These are phyloP conservation scores for Cicer cuneatum DNA, from an alignment of 306 rosid genomes.

Conservation along the genomic window DNA sequence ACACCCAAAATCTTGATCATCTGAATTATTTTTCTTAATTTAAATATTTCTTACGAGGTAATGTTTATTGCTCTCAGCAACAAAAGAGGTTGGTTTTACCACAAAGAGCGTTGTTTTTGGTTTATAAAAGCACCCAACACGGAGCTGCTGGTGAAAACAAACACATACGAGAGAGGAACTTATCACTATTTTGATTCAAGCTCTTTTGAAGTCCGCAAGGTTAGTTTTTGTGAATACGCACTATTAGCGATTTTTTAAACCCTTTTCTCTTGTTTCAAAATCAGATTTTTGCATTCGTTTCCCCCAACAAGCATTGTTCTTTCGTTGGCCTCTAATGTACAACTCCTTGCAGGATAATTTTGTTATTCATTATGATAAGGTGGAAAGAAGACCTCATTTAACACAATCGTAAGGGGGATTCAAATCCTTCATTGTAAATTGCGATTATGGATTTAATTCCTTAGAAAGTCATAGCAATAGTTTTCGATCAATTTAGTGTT, in stretches of 20 bases:
- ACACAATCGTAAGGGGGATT: slow-evolving; percentile 66
- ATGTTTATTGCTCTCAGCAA: slow-evolving; percentile 55
- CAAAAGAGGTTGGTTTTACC: slow-evolving; percentile 90
- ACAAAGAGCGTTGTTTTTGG: slow-evolving; percentile 84
- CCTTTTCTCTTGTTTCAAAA: not conserved
- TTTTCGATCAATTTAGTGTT: slow-evolving; percentile 41
- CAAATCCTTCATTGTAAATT: slow-evolving; percentile 56
- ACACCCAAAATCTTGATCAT: slow-evolving; percentile 8
- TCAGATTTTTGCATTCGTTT: not conserved
- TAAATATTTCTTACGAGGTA: slow-evolving; percentile 29
- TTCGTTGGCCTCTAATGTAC: slow-evolving; percentile 30
- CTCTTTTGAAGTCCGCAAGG: slow-evolving; percentile 88
- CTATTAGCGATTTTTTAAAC: not conserved
- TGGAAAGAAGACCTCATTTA: slow-evolving; percentile 82
- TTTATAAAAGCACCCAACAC: slow-evolving; percentile 68
- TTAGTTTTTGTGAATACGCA: slow-evolving; percentile 47
- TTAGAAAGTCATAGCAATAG: slow-evolving; percentile 48
- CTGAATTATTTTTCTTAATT: not conserved
- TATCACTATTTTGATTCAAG: slow-evolving; percentile 89
- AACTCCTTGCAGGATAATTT: slow-evolving; percentile 80
- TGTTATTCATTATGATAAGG: slow-evolving; percentile 70
- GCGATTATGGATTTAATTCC: slow-evolving; percentile 40
- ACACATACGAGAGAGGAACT: slow-evolving; percentile 81
- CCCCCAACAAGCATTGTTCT: not conserved
- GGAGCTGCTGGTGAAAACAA: slow-evolving; percentile 86